Evolutionary conservation across 192 early-diverging fungal genomes (phyloP).

Genomic region (Backusella macrospora): DNA sequence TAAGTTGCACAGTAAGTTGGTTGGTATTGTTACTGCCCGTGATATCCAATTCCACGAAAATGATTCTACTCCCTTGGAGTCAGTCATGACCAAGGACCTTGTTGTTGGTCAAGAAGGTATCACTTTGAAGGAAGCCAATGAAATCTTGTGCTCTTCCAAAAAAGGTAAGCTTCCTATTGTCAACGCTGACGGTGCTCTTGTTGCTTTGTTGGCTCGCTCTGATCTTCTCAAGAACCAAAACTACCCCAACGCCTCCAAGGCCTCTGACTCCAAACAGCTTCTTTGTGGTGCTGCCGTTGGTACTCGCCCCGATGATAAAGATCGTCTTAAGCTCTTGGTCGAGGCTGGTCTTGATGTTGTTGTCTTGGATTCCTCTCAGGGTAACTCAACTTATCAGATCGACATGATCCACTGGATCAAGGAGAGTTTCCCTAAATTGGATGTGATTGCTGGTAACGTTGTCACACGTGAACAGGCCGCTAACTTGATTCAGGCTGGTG

Average conservation of each 20-base stretch:
- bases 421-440: slow-evolving; percentile 73
- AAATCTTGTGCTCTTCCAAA: slow-evolving; percentile 83
- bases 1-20: slow-evolving; percentile 82
- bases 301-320: slow-evolving; percentile 88
- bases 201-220: slow-evolving; percentile 89
- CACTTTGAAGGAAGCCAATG: slow-evolving; percentile 88
- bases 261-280: slow-evolving; percentile 81
- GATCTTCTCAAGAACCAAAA: slow-evolving; percentile 97
- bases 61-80: slow-evolving; percentile 57
- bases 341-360: slow-evolving; percentile 95
- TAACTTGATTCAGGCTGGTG: slow-evolving; percentile 88
- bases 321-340: slow-evolving; percentile 80
- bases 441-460: slow-evolving; percentile 96
- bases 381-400: slow-evolving; percentile 91
- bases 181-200: slow-evolving; percentile 79
- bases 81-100: slow-evolving; percentile 95
- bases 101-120: slow-evolving; percentile 85
- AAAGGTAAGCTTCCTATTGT: slow-evolving; percentile 98
- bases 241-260: slow-evolving; percentile 91
- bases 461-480: slow-evolving; percentile 95
- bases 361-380: slow-evolving; percentile 93
- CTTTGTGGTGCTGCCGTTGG: slow-evolving; percentile 92
- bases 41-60: slow-evolving; percentile 95
- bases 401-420: slow-evolving; percentile 96
- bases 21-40: slow-evolving; percentile 95